These are phyloP conservation scores for Fusarium sp. DNA, from an alignment of 2,329 filamentous ascomycete species.

Conservation along the genomic window DNA sequence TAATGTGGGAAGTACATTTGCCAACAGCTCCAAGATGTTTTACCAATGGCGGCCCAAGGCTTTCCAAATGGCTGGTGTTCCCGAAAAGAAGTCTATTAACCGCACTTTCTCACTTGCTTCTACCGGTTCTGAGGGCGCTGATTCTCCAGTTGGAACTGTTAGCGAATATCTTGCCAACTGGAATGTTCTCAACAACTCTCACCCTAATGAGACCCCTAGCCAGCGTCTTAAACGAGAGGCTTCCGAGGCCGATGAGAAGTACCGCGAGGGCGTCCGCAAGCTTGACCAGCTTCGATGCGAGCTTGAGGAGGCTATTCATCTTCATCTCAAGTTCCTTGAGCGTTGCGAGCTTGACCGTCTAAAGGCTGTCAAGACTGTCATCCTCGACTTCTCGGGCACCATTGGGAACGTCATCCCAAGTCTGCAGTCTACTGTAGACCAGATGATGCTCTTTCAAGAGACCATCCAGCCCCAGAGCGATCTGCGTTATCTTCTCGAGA, in stretches of 20 bases:
- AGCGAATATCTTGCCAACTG: constrained; percentile 91
- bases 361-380: constrained; percentile 97
- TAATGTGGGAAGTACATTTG: constrained; percentile 94
- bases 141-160: constrained; percentile 85
- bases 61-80: constrained; percentile 86
- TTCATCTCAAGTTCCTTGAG: constrained; percentile 95
- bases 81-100: constrained; percentile 83
- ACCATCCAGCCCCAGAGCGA: constrained; percentile 95
- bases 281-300: constrained; percentile 92
- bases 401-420: constrained; percentile 98
- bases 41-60: constrained; percentile 97
- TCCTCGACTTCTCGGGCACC: constrained; percentile 95
- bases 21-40: constrained; percentile 96
- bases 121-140: constrained; percentile 63
- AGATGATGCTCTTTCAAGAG: constrained; percentile 99
- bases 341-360: constrained; percentile 95
- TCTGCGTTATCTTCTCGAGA: constrained; percentile 92
- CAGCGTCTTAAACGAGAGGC: constrained; percentile 90
- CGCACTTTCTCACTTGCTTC: constrained; percentile 79
- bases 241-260: constrained; percentile 89
- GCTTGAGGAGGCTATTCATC: constrained; percentile 92
- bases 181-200: constrained; percentile 84
- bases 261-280: constrained; percentile 86
- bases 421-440: constrained; percentile 93
- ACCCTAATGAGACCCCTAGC: constrained; percentile 92